Percentiles rank a stretch among this genome's conserved stretches.
phyloP scores from a whole-genome alignment of 805 yeast genomes.

The Candida xyloterini region DNA sequence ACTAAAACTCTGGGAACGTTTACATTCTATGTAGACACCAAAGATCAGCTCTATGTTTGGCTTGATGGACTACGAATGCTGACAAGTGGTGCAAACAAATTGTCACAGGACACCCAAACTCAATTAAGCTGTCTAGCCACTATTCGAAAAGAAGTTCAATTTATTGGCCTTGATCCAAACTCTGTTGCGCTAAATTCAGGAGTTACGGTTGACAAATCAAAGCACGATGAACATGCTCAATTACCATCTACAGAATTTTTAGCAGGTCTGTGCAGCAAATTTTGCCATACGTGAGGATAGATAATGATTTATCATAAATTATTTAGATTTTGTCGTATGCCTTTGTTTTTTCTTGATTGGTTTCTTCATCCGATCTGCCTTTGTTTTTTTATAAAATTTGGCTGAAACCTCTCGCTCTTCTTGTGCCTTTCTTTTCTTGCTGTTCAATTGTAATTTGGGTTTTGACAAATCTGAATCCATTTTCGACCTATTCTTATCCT shows the following conservation, averaged over 20 bases:
- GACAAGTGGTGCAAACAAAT: constrained; percentile 34
- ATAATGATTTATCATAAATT: too few relatives aligned
- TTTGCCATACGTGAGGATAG: constrained; percentile 13
- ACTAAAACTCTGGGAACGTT: constrained; percentile 34
- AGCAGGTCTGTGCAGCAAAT: constrained; percentile 9
- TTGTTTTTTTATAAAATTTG: constrained; percentile 78
- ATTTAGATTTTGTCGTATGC: constrained; percentile 18
- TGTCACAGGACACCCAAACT: constrained; percentile 42
- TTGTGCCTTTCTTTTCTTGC: constrained; percentile 64
- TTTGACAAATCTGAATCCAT: constrained; percentile 24
- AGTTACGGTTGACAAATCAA: neutral
- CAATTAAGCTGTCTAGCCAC: constrained; percentile 45
- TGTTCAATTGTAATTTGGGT: constrained; percentile 51
- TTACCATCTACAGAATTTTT: constrained; percentile 4
- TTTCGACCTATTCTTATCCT: constrained; percentile 37
- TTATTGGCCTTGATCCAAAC: constrained; percentile 36
- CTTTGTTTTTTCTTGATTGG: constrained; percentile 26
- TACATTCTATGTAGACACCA: constrained; percentile 67
- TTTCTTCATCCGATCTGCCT: constrained; percentile 51
- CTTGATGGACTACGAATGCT: constrained; percentile 68
- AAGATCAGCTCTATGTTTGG: constrained; percentile 69
- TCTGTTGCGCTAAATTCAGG: neutral
- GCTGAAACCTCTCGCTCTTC: constrained; percentile 58
- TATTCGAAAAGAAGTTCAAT: constrained; percentile 48
- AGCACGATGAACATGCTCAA: neutral